Conservation (phyloP, 140 eudicot genomes). For the Bidens hawaiensis region DNA sequence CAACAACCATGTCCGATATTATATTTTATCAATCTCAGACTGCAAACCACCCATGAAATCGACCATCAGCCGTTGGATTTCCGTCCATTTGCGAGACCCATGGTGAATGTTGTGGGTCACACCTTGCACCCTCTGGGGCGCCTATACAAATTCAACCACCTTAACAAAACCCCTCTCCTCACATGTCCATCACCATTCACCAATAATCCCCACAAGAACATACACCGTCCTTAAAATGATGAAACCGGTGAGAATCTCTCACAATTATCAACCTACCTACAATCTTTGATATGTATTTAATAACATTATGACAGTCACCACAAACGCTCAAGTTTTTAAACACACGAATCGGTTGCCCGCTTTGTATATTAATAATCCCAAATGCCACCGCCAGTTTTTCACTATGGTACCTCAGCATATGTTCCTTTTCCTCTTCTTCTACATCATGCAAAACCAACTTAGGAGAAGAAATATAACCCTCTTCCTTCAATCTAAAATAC, state of each 20-base stretch:
- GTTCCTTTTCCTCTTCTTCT: slow-evolving; percentile 76
- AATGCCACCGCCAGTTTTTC: slow-evolving; percentile 71
- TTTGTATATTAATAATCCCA: slow-evolving; percentile 48
- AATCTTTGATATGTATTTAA: slow-evolving; percentile 5
- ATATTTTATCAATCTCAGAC: too few relatives aligned
- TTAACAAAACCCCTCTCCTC: neutral
- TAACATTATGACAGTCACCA: slow-evolving; percentile 12
- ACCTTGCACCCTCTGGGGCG: too few relatives aligned
- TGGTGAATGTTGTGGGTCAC: too few relatives aligned
- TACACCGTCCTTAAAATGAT: slow-evolving; percentile 55
- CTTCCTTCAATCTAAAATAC: slow-evolving; percentile 38
- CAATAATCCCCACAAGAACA: slow-evolving; percentile 86
- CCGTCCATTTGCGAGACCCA: too few relatives aligned
- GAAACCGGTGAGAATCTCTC: slow-evolving; percentile 54
- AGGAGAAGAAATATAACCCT: slow-evolving; percentile 54
- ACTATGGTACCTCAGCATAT: slow-evolving; percentile 75
- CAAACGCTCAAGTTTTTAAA: slow-evolving; percentile 12
- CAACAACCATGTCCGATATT: too few relatives aligned
- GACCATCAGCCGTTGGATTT: too few relatives aligned
- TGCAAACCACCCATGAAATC: too few relatives aligned
- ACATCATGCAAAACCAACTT: slow-evolving; percentile 74
- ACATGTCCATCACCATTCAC: slow-evolving; percentile 49
- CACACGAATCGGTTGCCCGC: slow-evolving; percentile 2
- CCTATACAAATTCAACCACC: too few relatives aligned
- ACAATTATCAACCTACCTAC: slow-evolving; percentile 14